These are phyloP conservation scores for Paramarasmius palmivorus DNA, from an alignment of 1,284 basidiomycete species.

Conservation along the genomic window DNA sequence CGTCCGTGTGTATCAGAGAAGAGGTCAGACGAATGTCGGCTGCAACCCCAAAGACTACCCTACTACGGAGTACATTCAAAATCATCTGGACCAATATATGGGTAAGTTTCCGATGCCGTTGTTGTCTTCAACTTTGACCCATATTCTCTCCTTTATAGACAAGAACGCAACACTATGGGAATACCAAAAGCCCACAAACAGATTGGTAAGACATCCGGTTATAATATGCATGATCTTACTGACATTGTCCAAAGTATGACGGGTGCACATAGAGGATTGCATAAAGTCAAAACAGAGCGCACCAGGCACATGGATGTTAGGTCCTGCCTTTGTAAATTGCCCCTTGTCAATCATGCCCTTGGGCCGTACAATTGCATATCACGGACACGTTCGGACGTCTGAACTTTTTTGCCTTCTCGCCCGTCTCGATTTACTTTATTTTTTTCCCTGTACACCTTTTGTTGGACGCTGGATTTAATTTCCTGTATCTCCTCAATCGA, in stretches of 20 bases:
- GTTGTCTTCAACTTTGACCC: not conserved
- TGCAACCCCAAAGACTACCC: constrained; percentile 61
- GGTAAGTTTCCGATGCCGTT: constrained; percentile 31
- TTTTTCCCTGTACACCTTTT: too few relatives aligned
- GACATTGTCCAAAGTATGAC: not conserved
- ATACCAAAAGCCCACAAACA: not conserved
- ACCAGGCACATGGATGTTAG: too few relatives aligned
- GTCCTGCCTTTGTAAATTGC: too few relatives aligned
- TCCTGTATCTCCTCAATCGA: too few relatives aligned
- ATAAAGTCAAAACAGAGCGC: too few relatives aligned
- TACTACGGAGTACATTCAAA: constrained; percentile 65
- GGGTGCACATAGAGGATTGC: not conserved
- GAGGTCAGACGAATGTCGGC: constrained; percentile 48
- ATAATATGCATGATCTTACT: not conserved
- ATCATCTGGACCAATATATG: constrained; percentile 46
- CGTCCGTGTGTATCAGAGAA: constrained; percentile 70
- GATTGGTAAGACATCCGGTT: not conserved
- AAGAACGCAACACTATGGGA: not conserved
- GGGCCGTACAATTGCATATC: too few relatives aligned
- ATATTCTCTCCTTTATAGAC: not conserved
- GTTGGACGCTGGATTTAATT: too few relatives aligned
- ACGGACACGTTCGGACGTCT: too few relatives aligned
- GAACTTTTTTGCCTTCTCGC: too few relatives aligned
- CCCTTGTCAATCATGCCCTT: too few relatives aligned
- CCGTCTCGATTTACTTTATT: too few relatives aligned